Evolutionary conservation across 2,329 filamentous ascomycete species (phyloP).

Genomic region (Zalaria sp.): DNA sequence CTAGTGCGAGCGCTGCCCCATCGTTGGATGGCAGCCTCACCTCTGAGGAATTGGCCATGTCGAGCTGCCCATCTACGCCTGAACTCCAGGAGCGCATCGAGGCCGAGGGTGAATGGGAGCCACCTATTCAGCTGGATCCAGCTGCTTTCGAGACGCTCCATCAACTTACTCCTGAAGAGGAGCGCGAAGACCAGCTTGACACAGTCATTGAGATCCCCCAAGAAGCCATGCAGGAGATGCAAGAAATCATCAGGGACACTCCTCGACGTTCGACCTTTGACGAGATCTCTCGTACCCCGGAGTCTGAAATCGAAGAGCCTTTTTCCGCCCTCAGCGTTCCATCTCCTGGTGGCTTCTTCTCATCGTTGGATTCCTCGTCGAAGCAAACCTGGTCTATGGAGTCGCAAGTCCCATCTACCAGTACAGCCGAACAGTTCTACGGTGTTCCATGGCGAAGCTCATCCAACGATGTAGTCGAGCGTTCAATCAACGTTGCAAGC

Average conservation of each 20-base stretch:
- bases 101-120: slow-evolving; percentile 49
- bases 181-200: slow-evolving; percentile 13
- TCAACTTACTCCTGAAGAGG: slow-evolving; percentile 45
- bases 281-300: slow-evolving; percentile 5
- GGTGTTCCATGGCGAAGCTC: slow-evolving; percentile 54
- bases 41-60: slow-evolving; percentile 71
- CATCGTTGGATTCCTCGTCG: slow-evolving; percentile 60
- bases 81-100: slow-evolving; percentile 43
- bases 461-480: slow-evolving; percentile 43
- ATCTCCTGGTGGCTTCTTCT: slow-evolving; percentile 85
- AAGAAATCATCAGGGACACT: slow-evolving; percentile 38
- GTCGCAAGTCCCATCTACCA: slow-evolving; percentile 57
- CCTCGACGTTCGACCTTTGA: slow-evolving; percentile 4
- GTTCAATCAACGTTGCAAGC: slow-evolving; percentile 46
- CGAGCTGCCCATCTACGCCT: slow-evolving; percentile 77
- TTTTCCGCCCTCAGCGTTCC: slow-evolving; percentile 77
- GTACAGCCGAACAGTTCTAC: slow-evolving; percentile 87
- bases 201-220: slow-evolving; percentile 29
- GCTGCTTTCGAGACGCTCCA: slow-evolving; percentile 70
- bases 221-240: slow-evolving; percentile 40
- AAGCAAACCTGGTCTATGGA: slow-evolving; percentile 68
- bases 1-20: slow-evolving; percentile 65
- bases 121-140: slow-evolving; percentile 50
- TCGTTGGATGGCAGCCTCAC: slow-evolving; percentile 80
- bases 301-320: slow-evolving; percentile 37